Evolutionary conservation across 305 asterid genomes (phyloP).

Genomic region (Rubia tinctorum): DNA sequence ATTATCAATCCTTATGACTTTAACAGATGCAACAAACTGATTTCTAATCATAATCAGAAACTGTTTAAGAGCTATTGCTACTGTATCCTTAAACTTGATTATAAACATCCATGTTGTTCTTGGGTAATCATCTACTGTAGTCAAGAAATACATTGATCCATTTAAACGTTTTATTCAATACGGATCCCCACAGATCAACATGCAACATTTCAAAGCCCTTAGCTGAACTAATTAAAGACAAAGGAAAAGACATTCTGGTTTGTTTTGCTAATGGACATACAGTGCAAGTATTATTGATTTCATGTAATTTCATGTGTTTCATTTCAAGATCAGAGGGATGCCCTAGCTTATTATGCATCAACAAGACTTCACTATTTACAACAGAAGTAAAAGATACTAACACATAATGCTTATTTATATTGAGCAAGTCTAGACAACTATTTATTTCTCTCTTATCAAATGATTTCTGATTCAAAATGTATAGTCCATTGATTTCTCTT

Average conservation of each 20-base stretch:
- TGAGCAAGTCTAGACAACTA: too few relatives aligned
- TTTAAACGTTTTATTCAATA: background rate
- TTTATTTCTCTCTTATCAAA: background rate
- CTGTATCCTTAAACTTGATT: background rate
- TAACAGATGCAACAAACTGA: too few relatives aligned
- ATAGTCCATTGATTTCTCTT: background rate
- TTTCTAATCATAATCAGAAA: too few relatives aligned
- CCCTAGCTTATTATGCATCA: background rate
- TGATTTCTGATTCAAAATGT: background rate
- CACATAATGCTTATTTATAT: too few relatives aligned
- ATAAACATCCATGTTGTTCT: background rate
- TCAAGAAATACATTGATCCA: too few relatives aligned
- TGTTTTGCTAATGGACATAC: background rate
- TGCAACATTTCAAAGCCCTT: background rate
- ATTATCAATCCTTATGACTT: background rate
- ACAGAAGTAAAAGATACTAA: too few relatives aligned
- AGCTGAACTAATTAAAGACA: background rate
- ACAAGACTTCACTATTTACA: too few relatives aligned
- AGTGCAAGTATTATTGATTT: background rate
- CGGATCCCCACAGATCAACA: conserved; percentile 12
- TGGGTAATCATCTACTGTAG: too few relatives aligned
- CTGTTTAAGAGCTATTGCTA: too few relatives aligned
- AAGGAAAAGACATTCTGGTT: background rate
- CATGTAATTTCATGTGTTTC: too few relatives aligned
- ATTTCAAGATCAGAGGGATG: too few relatives aligned